Conservation (phyloP, 2,329 filamentous ascomycete genomes). For the Xylariaceae sp. region DNA sequence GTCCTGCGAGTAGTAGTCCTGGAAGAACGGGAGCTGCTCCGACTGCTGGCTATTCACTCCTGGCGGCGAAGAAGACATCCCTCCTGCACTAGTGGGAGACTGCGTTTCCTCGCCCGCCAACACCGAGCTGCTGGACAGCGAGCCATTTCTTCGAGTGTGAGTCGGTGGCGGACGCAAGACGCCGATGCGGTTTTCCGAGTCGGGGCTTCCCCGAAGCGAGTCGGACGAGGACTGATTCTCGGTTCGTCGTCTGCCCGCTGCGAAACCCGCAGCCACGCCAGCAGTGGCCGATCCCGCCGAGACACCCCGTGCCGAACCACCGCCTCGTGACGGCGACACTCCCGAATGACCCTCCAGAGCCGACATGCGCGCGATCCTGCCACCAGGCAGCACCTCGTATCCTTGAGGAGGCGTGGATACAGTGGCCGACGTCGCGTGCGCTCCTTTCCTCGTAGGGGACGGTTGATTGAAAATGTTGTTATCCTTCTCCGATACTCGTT, state of each 20-base stretch:
- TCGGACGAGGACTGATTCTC: conserved; percentile 65
- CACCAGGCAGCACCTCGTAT: conserved; percentile 75
- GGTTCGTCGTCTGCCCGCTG: conserved; percentile 39
- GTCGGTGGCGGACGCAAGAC: conserved; percentile 54
- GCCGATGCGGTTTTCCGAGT: conserved; percentile 55
- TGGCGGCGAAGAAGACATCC: conserved; percentile 81
- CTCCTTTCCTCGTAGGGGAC: conserved; percentile 58
- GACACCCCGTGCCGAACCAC: conserved; percentile 43
- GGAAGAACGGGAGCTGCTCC: conserved; percentile 93
- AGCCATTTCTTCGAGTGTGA: conserved; percentile 69
- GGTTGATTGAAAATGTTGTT: conserved; percentile 89
- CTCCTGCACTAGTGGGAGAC: conserved; percentile 67
- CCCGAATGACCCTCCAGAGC: conserved; percentile 74
- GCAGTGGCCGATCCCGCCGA: conserved; percentile 41
- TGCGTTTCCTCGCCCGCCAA: conserved; percentile 65
- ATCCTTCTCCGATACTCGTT: conserved; percentile 55
- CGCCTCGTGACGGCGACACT: conserved; percentile 52
- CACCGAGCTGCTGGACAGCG: conserved; percentile 77
- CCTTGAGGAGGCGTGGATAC: conserved; percentile 38
- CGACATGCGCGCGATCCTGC: conserved; percentile 91
- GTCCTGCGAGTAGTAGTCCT: conserved; percentile 97
- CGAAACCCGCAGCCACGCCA: conserved; percentile 44
- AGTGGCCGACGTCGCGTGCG: conserved; percentile 36
- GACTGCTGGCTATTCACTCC: conserved; percentile 84
- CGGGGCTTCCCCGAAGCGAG: conserved; percentile 65